phyloP scores from a whole-genome alignment of 2,329 filamentous ascomycete genomes.

The Coleophoma eucalyptorum region DNA sequence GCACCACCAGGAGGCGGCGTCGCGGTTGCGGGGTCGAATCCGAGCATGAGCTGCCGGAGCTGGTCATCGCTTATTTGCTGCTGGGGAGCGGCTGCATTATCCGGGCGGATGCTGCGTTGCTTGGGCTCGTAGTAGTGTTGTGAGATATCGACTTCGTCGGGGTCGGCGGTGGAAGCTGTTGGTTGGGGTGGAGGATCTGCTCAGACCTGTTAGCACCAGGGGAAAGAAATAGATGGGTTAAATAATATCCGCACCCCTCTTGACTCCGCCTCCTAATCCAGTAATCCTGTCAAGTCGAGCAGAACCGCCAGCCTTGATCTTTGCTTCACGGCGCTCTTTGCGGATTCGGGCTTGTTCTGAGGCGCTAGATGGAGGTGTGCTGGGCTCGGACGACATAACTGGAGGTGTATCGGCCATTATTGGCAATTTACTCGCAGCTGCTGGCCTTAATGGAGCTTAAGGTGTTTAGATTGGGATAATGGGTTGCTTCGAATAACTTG shows the following conservation, averaged over 20 bases:
- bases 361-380: conserved; percentile 34
- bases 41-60: conserved; percentile 62
- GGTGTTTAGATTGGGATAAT: background rate
- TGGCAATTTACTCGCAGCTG: background rate
- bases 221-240: background rate
- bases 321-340: conserved; percentile 76
- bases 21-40: conserved; percentile 39
- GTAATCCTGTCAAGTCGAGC: conserved; percentile 73
- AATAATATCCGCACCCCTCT: conserved; percentile 32
- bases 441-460: background rate
- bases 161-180: conserved; percentile 43
- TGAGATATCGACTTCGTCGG: conserved; percentile 76
- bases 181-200: conserved; percentile 31
- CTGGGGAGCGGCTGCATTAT: conserved; percentile 22
- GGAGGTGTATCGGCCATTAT: background rate
- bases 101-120: conserved; percentile 31
- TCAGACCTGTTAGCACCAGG: conserved; percentile 4
- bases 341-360: conserved; percentile 68
- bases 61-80: conserved; percentile 50
- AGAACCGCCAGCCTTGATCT: conserved; percentile 69
- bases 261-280: conserved; percentile 58
- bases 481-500: background rate
- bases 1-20: conserved; percentile 20
- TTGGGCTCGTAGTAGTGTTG: conserved; percentile 62
- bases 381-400: conserved; percentile 13